phyloP scores from a whole-genome alignment of 441 rosid species.

The Eutrema salsugineum region DNA sequence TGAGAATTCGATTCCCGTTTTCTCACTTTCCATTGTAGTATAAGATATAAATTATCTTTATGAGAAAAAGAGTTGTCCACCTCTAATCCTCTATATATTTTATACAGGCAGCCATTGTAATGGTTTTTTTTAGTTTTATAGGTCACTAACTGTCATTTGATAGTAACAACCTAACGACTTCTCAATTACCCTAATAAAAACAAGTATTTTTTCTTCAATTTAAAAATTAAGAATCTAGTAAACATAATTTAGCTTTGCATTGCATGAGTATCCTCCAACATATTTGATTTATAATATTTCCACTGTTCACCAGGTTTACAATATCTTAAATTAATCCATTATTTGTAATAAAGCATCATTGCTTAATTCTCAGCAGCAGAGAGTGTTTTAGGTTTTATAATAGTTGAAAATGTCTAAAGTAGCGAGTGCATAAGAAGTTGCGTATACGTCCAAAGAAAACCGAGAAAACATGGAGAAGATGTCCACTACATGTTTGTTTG shows the following conservation, averaged over 20 bases:
- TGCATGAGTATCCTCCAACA: background rate
- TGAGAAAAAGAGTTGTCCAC: background rate
- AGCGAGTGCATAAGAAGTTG: slow-evolving; percentile 13
- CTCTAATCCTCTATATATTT: background rate
- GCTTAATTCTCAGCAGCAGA: background rate
- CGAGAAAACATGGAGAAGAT: slow-evolving; percentile 2
- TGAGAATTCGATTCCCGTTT: background rate
- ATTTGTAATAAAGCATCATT: background rate
- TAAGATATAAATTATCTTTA: background rate
- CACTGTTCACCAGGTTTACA: background rate
- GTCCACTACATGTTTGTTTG: slow-evolving; percentile 23
- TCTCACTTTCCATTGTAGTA: background rate
- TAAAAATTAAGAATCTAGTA: background rate
- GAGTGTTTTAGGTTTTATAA: background rate
- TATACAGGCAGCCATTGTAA: background rate
- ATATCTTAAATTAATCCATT: background rate
- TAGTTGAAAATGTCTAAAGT: background rate
- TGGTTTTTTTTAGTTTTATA: background rate
- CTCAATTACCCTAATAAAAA: background rate
- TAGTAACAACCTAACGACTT: background rate
- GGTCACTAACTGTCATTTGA: background rate
- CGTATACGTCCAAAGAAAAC: slow-evolving; percentile 21
- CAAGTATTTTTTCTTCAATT: no score
- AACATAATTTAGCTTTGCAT: background rate
- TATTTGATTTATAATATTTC: background rate